Percentiles rank a stretch among this genome's conserved stretches.
These are phyloP conservation scores for Aspergillus novofumigatus DNA, from an alignment of 2,329 filamentous ascomycete species.

Conservation along the genomic window DNA sequence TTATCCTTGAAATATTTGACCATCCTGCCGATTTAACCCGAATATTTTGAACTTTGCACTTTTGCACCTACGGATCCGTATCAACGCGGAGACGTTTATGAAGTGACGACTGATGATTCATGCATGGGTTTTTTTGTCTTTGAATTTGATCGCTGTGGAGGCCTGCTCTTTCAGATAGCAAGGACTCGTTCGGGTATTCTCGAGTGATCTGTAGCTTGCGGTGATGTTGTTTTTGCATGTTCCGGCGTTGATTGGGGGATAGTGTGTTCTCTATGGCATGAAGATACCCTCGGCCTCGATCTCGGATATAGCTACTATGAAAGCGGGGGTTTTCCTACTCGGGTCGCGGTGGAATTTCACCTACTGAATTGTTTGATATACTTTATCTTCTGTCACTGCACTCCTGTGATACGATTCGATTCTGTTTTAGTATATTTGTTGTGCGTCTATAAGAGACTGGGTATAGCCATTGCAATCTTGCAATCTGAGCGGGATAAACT, in stretches of 20 bases:
- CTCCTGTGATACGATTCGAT: slow-evolving; percentile 1
- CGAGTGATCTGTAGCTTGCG: background rate
- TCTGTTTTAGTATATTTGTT: slow-evolving; percentile 23
- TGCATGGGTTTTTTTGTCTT: slow-evolving; percentile 26
- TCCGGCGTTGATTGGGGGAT: slow-evolving; percentile 26
- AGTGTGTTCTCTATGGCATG: slow-evolving; percentile 30
- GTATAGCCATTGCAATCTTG: slow-evolving; percentile 8
- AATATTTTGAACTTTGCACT: slow-evolving; percentile 2
- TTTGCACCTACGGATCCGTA: slow-evolving; percentile 9
- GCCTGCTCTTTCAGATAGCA: background rate
- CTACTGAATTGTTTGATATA: background rate
- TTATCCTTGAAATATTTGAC: slow-evolving; percentile 6
- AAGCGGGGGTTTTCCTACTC: slow-evolving; percentile 20
- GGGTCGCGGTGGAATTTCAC: slow-evolving; percentile 22
- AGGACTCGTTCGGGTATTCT: slow-evolving; percentile 2
- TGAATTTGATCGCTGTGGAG: slow-evolving; percentile 13
- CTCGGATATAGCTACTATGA: slow-evolving; percentile 19
- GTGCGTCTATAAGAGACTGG: slow-evolving; percentile 11
- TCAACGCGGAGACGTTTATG: slow-evolving; percentile 23
- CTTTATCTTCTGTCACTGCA: background rate
- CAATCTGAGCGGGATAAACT: background rate
- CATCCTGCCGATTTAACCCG: slow-evolving; percentile 8
- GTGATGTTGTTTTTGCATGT: slow-evolving; percentile 21
- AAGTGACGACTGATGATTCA: slow-evolving; percentile 37
- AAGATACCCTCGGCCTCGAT: slow-evolving; percentile 32